Evolutionary conservation across 2,329 filamentous ascomycete species (phyloP), one percentile per base, ranked within the genome.

Genomic region (Coniella lustricola): DNA sequence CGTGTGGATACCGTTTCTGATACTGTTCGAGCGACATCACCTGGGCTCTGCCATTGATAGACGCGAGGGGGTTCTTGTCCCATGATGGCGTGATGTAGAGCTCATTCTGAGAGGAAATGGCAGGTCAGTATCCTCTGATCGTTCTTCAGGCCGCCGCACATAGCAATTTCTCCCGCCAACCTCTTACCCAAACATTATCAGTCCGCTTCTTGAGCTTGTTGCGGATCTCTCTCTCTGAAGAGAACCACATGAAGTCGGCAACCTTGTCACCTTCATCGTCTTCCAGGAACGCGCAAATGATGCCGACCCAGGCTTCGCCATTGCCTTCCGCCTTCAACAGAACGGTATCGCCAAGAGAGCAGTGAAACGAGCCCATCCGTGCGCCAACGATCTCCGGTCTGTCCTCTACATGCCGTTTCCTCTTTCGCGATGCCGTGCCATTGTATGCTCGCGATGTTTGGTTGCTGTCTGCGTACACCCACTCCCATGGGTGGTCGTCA

Each of bases 201-300:
- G 72, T 76, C 60, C 89, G 76, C 69, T 93, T 95, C 68, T 87
- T 91, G 50, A 81, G 78, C 62, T 84, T 85, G 59, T 87, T 93
- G 22, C 84, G 80, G 52, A 96, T 88, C 67, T 97, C 91, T 60
- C 85, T 87, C 59, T 95, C 87, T 0, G 87, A 89, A 0, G 87
- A 90, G 63, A 98, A 96, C 93, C 93, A 98, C 76, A 96, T 84
- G 61, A 98, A 93, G 54, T 85, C 86, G 48, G 87, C 91, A 21
- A 84, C 82, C 72, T 89, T 96, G 37, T 85, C 79, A 3, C 81
- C 83, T 12, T 85, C 82, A 17, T 87, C 82, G 29, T 83, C 79
- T 39, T 91, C 82, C 34, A 83, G 63, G 56, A 98, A 95, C 37
- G 87, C 83, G 59, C 84, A 85, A 45, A 96, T 85, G 53, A 98